Conservation (phyloP, 192 early-diverging fungal species). For the Backusella circina region DNA sequence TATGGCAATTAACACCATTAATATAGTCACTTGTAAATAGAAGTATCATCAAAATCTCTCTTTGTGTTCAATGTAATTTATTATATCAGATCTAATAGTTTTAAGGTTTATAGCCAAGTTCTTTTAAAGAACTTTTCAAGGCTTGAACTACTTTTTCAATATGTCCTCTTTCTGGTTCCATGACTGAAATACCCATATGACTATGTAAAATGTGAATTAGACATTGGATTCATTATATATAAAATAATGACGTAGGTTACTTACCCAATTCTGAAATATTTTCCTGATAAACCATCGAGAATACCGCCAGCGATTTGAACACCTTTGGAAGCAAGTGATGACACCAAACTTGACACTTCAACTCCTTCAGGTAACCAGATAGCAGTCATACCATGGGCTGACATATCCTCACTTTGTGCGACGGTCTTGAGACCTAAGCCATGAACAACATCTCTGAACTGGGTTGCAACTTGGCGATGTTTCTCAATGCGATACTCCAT, state of each 20-base stretch:
- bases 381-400: constrained; percentile 80
- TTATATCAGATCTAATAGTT: neutral
- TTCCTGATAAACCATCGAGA: constrained; percentile 69
- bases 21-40: no score
- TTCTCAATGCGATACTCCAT: constrained; percentile 78
- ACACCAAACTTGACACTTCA: constrained; percentile 70
- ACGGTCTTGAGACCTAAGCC: constrained; percentile 79
- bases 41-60: neutral
- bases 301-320: constrained; percentile 93
- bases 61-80: neutral
- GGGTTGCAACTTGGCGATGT: constrained; percentile 71
- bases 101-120: constrained; percentile 49
- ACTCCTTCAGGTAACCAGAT: constrained; percentile 86
- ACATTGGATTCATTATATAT: neutral
- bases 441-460: constrained; percentile 68
- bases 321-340: constrained; percentile 71
- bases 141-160: constrained; percentile 65
- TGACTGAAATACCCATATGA: constrained; percentile 83
- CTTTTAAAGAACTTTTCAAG: constrained; percentile 52
- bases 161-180: constrained; percentile 60
- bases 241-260: neutral
- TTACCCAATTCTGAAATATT: constrained; percentile 92
- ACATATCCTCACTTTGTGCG: constrained; percentile 45
- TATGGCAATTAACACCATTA: no score
- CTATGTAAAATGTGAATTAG: constrained; percentile 18